Conservation (phyloP, 116 monocot genomes). For the Dioscorea cayenensis region DNA sequence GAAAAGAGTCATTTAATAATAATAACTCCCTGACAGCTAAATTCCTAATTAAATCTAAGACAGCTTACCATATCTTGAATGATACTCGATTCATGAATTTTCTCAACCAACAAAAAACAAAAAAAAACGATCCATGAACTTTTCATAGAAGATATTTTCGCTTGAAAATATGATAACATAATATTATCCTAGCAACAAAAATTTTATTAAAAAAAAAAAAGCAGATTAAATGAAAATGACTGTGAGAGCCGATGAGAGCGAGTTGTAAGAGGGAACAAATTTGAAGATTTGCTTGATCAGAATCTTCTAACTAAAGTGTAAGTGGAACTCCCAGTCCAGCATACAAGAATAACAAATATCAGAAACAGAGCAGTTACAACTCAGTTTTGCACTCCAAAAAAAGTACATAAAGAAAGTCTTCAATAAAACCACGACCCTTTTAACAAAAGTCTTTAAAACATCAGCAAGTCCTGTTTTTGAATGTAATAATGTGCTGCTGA, state of each 20-base stretch:
- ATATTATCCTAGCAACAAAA: no score
- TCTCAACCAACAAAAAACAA: no score
- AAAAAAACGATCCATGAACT: no score
- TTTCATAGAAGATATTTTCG: no score
- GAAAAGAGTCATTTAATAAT: neutral
- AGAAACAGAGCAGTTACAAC: neutral
- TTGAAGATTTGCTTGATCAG: neutral
- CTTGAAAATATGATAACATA: no score
- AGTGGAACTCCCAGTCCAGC: neutral
- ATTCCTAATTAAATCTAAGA: neutral
- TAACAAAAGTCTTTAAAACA: neutral
- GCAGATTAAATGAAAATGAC: no score
- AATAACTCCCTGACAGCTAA: neutral
- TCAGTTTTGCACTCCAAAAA: no score
- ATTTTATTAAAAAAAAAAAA: no score
- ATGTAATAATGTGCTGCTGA: no score
- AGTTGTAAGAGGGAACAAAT: neutral
- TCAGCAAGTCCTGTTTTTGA: neutral
- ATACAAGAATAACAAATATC: neutral
- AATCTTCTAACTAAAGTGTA: neutral
- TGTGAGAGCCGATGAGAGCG: no score
- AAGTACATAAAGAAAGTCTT: neutral
- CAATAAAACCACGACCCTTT: neutral
- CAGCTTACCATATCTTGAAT: no score
- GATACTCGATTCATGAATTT: no score